Evolutionary conservation across 768 basidiomycete genomes (phyloP).

Genomic region (Suillus fuscotomentosus): DNA sequence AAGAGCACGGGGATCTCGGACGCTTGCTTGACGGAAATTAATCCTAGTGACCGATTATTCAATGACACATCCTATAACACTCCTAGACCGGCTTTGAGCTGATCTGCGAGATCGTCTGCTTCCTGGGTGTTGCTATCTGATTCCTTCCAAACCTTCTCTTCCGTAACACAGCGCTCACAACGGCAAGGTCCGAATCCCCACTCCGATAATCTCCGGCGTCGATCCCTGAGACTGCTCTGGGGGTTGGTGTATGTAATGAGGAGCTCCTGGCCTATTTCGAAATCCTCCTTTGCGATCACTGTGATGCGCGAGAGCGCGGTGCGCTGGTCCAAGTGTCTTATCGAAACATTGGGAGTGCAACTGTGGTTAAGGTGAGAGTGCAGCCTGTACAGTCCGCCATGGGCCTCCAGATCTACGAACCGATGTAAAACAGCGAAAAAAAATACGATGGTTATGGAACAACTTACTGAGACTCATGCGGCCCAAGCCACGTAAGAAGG

Average conservation of each 20-base stretch:
- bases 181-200: conserved; percentile 77
- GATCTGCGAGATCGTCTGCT: conserved; percentile 50
- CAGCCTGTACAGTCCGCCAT: conserved; percentile 82
- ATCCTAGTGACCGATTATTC: not conserved
- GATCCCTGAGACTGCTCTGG: conserved; percentile 29
- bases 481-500: conserved; percentile 70
- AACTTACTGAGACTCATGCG: conserved; percentile 78
- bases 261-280: conserved; percentile 73
- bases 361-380: conserved; percentile 89
- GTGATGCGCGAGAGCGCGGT: conserved; percentile 74
- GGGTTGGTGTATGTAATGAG: conserved; percentile 80
- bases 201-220: conserved; percentile 53
- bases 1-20: not conserved
- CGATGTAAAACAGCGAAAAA: conserved; percentile 7
- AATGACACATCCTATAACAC: conserved; percentile 30
- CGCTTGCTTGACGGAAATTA: not conserved
- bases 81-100: conserved; percentile 66
- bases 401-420: conserved; percentile 69
- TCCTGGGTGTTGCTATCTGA: conserved; percentile 17
- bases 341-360: conserved; percentile 77
- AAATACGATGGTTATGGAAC: conserved; percentile 1
- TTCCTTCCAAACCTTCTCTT: conserved; percentile 37
- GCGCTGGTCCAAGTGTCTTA: conserved; percentile 71
- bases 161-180: conserved; percentile 67
- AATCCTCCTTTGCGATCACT: conserved; percentile 61